Evolutionary conservation across 352 stramenopile species (phyloP).

Genomic region (Sclerospora graminicola): DNA sequence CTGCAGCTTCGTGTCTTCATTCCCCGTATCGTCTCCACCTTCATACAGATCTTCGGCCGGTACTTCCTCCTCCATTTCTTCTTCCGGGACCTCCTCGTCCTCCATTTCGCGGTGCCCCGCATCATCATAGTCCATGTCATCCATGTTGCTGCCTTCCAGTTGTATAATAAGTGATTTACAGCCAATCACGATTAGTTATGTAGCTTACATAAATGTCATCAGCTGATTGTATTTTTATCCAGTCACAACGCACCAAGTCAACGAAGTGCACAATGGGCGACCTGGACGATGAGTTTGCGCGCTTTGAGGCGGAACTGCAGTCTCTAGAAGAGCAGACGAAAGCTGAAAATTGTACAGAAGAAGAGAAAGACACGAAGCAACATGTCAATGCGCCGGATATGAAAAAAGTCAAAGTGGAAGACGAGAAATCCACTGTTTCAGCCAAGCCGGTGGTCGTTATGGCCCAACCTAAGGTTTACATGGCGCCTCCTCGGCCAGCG

Average conservation of each 20-base stretch:
- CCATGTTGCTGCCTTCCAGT: slow-evolving; percentile 34
- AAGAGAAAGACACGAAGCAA: slow-evolving; percentile 7
- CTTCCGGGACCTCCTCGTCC: slow-evolving; percentile 73
- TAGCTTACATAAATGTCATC: too few relatives aligned
- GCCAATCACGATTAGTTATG: slow-evolving; percentile 15
- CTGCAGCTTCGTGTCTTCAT: slow-evolving; percentile 57
- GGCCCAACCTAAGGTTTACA: slow-evolving; percentile 54
- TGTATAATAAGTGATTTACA: slow-evolving; percentile 9
- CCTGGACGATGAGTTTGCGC: slow-evolving; percentile 75
- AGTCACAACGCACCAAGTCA: slow-evolving; percentile 1
- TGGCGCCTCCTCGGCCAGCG: slow-evolving; percentile 50
- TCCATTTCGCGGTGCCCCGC: slow-evolving; percentile 68
- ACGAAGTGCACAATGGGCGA: slow-evolving; percentile 28
- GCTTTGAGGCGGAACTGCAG: slow-evolving; percentile 75
- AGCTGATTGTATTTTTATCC: slow-evolving; percentile 1
- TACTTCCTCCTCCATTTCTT: slow-evolving; percentile 61
- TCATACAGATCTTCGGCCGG: slow-evolving; percentile 66
- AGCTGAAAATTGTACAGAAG: neutral
- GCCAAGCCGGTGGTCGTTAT: slow-evolving; percentile 20
- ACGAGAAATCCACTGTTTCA: neutral
- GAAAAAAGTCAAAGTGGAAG: slow-evolving; percentile 23
- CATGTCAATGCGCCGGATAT: slow-evolving; percentile 8
- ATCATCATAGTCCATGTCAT: slow-evolving; percentile 84
- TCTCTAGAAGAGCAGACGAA: slow-evolving; percentile 45
- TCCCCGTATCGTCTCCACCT: slow-evolving; percentile 34